These are phyloP conservation scores for Bimuria novae-zelandiae DNA, from an alignment of 2,329 filamentous ascomycete genomes.

Conservation along the genomic window DNA sequence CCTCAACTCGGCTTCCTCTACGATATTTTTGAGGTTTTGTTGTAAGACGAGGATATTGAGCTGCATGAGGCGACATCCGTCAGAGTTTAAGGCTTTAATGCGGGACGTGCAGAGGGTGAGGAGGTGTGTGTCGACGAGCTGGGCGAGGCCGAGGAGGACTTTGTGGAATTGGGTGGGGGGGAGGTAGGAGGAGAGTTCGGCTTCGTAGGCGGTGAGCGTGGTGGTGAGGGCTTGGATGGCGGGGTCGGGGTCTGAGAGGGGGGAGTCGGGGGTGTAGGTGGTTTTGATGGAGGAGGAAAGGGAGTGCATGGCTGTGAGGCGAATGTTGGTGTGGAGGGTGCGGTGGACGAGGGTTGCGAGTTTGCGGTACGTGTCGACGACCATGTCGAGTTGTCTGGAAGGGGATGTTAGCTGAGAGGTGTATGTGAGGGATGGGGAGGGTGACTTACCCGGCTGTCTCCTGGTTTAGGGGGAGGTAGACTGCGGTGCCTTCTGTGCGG, in stretches of 20 bases:
- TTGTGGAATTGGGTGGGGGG: constrained; percentile 70
- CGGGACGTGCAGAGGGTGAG: constrained; percentile 66
- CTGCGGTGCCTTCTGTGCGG: constrained; percentile 64
- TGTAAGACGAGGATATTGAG: constrained; percentile 94
- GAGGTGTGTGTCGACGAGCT: constrained; percentile 79
- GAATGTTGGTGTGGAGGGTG: constrained; percentile 86
- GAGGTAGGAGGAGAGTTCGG: constrained; percentile 75
- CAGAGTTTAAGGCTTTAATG: constrained; percentile 80
- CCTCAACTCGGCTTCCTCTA: constrained; percentile 68
- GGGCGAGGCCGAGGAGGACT: constrained; percentile 74
- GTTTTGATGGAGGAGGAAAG: constrained; percentile 61
- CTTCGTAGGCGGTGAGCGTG: constrained; percentile 85
- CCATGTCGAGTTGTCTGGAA: constrained; percentile 79
- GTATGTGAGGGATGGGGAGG: not conserved
- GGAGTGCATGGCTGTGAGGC: constrained; percentile 82
- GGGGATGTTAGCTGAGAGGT: not conserved
- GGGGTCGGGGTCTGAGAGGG: constrained; percentile 77
- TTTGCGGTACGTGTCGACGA: constrained; percentile 80
- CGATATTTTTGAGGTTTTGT: constrained; percentile 94
- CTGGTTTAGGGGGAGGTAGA: constrained; percentile 85
- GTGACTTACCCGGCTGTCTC: constrained; percentile 75
- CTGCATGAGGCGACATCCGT: constrained; percentile 85
- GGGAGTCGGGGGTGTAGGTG: constrained; percentile 64
- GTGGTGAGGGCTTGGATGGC: constrained; percentile 82
- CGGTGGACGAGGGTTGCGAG: constrained; percentile 79